phyloP scores from a whole-genome alignment of 1,139 yeast genomes.

The Candida tropicalis region DNA sequence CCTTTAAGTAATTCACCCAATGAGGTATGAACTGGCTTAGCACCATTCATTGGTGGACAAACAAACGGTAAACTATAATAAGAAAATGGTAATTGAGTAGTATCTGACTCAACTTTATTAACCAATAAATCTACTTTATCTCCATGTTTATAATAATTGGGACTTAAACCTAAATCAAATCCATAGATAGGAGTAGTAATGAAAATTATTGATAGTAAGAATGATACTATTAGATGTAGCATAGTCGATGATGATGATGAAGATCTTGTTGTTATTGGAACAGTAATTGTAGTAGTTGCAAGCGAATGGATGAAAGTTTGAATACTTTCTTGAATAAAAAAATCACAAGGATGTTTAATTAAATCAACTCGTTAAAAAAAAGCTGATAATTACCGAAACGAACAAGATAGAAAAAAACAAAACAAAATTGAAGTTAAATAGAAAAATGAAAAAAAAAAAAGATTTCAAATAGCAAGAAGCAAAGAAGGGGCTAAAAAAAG shows the following conservation, averaged over 20 bases:
- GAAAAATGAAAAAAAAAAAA: no score
- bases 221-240: conserved; percentile 5
- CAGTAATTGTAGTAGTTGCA: background rate
- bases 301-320: conserved; percentile 4
- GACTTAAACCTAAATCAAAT: conserved; percentile 23
- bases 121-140: conserved; percentile 71
- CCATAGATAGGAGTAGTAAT: conserved; percentile 4
- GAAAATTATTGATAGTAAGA: background rate
- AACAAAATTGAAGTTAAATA: no score
- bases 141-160: conserved; percentile 44
- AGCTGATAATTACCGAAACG: background rate
- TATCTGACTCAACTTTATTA: conserved; percentile 77
- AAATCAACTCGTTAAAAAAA: background rate
- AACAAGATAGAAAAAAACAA: background rate
- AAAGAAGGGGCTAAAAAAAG: no score
- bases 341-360: no score
- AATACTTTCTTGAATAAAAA: background rate
- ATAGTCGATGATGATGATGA: background rate
- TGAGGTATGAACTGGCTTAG: conserved; percentile 66
- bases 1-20: conserved; percentile 81
- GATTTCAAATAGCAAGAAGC: no score
- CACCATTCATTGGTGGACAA: conserved; percentile 63
- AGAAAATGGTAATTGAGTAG: conserved; percentile 76
- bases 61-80: conserved; percentile 80
- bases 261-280: background rate